Conservation (phyloP, 2,329 filamentous ascomycete genomes). For the Penicillium vulpinum region DNA sequence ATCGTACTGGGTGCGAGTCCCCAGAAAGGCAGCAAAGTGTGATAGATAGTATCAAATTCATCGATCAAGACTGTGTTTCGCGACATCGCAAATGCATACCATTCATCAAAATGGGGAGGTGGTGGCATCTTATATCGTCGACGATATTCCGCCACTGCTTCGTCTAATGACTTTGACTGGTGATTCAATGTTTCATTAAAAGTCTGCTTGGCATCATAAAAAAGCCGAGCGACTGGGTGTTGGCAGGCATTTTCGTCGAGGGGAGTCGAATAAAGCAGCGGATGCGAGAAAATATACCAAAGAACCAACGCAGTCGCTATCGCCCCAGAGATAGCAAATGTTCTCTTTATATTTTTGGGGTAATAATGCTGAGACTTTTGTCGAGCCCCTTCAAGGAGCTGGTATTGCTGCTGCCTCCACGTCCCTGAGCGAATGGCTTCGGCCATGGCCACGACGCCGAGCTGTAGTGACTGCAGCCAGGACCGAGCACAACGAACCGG, state of each 20-base stretch:
- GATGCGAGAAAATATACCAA: not conserved
- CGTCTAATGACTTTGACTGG: conserved; percentile 14
- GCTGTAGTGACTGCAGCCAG: not conserved
- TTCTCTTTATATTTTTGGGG: not conserved
- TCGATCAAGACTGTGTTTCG: conserved; percentile 12
- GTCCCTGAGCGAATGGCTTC: not conserved
- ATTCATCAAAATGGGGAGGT: conserved; percentile 15
- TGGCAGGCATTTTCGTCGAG: not conserved
- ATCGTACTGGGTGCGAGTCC: conserved; percentile 9
- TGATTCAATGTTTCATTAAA: conserved; percentile 2
- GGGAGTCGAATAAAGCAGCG: not conserved
- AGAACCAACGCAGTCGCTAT: not conserved
- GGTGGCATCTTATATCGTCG: conserved; percentile 16
- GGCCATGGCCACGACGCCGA: not conserved
- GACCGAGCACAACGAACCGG: not conserved
- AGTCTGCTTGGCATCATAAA: not conserved
- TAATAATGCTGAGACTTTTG: not conserved
- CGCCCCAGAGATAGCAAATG: not conserved
- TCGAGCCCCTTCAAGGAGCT: not conserved
- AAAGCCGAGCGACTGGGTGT: not conserved
- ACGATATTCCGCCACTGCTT: conserved; percentile 13
- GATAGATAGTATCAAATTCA: conserved; percentile 17
- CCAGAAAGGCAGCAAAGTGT: conserved; percentile 15
- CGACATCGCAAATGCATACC: conserved; percentile 13
- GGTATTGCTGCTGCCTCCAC: conserved; percentile 1